Conservation (phyloP, 306 rosid genomes). For the Glycine soja region DNA sequence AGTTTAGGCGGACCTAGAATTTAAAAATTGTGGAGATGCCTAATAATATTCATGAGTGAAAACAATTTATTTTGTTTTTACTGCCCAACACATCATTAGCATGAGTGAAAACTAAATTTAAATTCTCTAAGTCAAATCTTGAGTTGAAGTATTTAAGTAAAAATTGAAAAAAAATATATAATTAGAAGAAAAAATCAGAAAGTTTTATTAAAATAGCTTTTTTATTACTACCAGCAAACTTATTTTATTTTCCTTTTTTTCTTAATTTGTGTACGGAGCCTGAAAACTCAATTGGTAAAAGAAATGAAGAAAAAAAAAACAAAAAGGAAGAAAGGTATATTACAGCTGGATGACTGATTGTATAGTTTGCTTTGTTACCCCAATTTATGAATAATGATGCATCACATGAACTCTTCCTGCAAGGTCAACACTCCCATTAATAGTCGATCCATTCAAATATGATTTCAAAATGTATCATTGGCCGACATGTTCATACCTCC, state of each 20-base stretch:
- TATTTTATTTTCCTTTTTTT: not conserved
- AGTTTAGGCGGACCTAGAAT: no score
- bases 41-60: no score
- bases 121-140: no score
- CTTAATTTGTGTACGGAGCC: not conserved
- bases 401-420: slow-evolving; percentile 46
- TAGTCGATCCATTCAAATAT: not conserved
- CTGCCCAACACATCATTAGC: no score
- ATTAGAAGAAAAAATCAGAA: no score
- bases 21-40: no score
- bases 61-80: no score
- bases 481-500: slow-evolving; percentile 18
- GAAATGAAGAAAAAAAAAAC: not conserved
- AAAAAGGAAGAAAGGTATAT: not conserved
- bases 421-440: slow-evolving; percentile 56
- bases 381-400: not conserved
- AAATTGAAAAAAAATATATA: no score
- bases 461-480: not conserved
- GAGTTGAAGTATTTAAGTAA: no score
- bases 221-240: no score
- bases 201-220: no score
- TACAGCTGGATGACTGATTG: slow-evolving; percentile 47
- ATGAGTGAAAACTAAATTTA: no score
- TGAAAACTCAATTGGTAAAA: not conserved
- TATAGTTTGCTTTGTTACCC: slow-evolving; percentile 14